A percentile compares a stretch with the other conserved stretches of the same genome.
phyloP scores from a whole-genome alignment of 2,329 filamentous ascomycete genomes.

The Aschersonia sp. region DNA sequence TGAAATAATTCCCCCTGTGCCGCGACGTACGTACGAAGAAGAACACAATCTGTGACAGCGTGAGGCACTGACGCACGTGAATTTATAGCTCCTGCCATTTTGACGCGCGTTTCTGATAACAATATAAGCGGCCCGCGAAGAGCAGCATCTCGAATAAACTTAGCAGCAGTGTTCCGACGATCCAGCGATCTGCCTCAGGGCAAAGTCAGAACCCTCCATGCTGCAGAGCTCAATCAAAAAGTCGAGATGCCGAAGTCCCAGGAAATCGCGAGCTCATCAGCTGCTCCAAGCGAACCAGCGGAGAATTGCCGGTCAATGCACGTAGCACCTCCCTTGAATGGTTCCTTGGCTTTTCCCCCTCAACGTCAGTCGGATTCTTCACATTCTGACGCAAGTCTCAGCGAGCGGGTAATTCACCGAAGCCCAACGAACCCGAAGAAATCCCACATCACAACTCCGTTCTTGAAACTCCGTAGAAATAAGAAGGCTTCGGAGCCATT shows the following conservation, averaged over 20 bases:
- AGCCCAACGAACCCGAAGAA: conserved; percentile 42
- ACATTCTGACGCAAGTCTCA: conserved; percentile 71
- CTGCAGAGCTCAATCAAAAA: background rate
- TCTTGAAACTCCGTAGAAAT: conserved; percentile 70
- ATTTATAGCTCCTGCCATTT: conserved; percentile 53
- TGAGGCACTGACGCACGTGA: background rate
- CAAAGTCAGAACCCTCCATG: conserved; percentile 6
- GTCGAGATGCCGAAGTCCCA: background rate
- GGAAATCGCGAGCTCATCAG: background rate
- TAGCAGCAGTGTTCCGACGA: conserved; percentile 36
- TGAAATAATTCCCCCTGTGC: conserved; percentile 40
- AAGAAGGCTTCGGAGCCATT: conserved; percentile 61
- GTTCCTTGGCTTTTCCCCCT: conserved; percentile 32
- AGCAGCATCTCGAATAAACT: conserved; percentile 38
- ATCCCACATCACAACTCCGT: conserved; percentile 49
- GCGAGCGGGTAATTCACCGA: conserved; percentile 45
- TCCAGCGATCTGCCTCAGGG: conserved; percentile 31
- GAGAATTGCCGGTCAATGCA: conserved; percentile 16
- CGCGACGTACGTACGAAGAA: conserved; percentile 32
- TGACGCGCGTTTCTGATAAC: conserved; percentile 79
- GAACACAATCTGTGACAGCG: background rate
- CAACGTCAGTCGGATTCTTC: conserved; percentile 57
- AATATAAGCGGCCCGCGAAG: conserved; percentile 39
- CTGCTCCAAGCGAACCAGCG: background rate
- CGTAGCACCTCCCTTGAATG: conserved; percentile 13